These are phyloP conservation scores for Furcasterigmium sp. DNA, from an alignment of 2,329 filamentous ascomycete species.

Conservation along the genomic window DNA sequence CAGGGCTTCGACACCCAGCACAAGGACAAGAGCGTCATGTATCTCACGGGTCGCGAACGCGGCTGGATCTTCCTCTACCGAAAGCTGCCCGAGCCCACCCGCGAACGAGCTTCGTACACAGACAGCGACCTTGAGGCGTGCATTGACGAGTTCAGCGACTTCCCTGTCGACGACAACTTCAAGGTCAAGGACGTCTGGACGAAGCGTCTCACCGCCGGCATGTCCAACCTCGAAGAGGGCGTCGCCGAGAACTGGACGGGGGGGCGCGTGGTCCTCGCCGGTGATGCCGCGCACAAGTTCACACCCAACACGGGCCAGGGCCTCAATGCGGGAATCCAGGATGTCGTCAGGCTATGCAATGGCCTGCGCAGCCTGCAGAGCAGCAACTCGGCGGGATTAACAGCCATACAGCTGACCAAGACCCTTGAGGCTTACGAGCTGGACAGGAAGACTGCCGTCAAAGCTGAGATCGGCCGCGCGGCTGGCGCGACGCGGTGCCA, in stretches of 20 bases:
- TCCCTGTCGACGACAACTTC: conserved; percentile 17
- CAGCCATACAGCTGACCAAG: background rate
- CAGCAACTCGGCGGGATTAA: too few relatives aligned
- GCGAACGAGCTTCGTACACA: conserved; percentile 17
- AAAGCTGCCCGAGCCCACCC: conserved; percentile 18
- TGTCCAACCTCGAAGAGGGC: conserved; percentile 30
- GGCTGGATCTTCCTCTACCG: conserved; percentile 28
- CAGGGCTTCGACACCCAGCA: conserved; percentile 23
- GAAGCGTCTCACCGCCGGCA: conserved; percentile 16
- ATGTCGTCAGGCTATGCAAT: conserved; percentile 22
- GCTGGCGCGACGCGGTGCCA: conserved; percentile 15
- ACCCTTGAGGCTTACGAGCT: conserved; percentile 63
- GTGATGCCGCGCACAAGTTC: conserved; percentile 31
- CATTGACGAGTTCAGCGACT: conserved; percentile 18
- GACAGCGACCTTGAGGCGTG: conserved; percentile 18
- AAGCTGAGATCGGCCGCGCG: conserved; percentile 55
- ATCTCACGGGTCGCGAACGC: conserved; percentile 19
- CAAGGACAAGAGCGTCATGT: conserved; percentile 18
- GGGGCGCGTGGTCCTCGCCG: conserved; percentile 27
- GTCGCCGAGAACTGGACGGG: conserved; percentile 27
- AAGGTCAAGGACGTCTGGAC: conserved; percentile 24
- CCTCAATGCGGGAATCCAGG: conserved; percentile 28
- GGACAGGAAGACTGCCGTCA: conserved; percentile 94
- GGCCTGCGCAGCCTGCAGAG: conserved; percentile 12
- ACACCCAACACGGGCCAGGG: conserved; percentile 28